Evolutionary conservation across 768 basidiomycete genomes (phyloP).

Genomic region (Clavaria fumosa): DNA sequence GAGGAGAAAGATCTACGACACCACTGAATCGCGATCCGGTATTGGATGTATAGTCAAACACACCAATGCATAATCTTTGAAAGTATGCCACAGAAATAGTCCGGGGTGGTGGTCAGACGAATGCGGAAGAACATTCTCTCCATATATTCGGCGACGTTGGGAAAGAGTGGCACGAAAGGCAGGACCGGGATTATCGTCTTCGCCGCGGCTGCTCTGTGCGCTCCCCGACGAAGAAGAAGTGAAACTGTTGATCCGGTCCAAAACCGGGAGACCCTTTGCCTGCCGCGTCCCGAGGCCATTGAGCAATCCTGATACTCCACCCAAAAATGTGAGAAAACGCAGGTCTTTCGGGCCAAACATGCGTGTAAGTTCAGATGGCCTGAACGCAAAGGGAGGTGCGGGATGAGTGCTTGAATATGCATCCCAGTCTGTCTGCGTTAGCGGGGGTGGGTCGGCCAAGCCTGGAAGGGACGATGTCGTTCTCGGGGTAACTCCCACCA

Average conservation of each 20-base stretch:
- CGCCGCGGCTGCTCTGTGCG: conserved; percentile 10
- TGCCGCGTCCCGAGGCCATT: conserved; percentile 57
- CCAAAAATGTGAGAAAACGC: conserved; percentile 45
- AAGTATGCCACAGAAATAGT: conserved; percentile 68
- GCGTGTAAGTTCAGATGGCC: conserved; percentile 62
- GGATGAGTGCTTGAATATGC: too few relatives aligned
- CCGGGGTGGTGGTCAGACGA: conserved; percentile 56
- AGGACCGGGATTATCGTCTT: conserved; percentile 9
- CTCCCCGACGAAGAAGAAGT: conserved; percentile 3
- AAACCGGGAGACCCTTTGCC: conserved; percentile 27
- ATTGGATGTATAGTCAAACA: conserved; percentile 16
- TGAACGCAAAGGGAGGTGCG: conserved; percentile 57
- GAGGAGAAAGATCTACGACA: conserved; percentile 61
- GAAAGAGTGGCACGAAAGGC: conserved; percentile 34
- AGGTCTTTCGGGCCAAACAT: conserved; percentile 84
- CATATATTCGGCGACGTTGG: conserved; percentile 54
- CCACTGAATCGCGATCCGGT: not conserved
- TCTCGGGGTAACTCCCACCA: too few relatives aligned
- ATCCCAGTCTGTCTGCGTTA: too few relatives aligned
- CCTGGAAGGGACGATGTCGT: too few relatives aligned
- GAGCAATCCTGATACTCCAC: conserved; percentile 55
- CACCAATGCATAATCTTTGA: conserved; percentile 85
- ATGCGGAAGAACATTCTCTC: conserved; percentile 57
- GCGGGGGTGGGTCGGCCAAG: too few relatives aligned
- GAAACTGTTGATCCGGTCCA: conserved; percentile 5